Evolutionary conservation across 768 basidiomycete species (phyloP), one percentile per base, ranked within the genome.

Genomic region (Suillus cothurnatus): DNA sequence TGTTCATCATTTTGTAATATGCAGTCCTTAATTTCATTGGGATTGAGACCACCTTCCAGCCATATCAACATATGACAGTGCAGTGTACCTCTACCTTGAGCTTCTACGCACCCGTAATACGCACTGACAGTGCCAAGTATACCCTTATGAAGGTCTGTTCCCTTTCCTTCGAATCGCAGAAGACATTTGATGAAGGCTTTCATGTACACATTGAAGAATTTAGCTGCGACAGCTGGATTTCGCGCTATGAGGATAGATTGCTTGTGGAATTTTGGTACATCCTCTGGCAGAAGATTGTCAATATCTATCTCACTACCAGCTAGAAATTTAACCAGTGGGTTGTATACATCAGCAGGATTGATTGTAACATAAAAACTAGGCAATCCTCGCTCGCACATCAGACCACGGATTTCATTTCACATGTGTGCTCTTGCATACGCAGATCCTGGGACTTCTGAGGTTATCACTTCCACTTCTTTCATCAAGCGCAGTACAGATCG

Each of bases 301-400:
- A 81, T 53, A 63, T 82, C 73, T 8, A 80, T 77, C 0, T 81
- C 74, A 2, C 31, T 34, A 0, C 82, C 81, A 1, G 73, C 72
- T 0, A 84, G 56, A 57, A 83, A 75, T 39, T 77, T 75, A 1
- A 85, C 73, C 3, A 84, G 2, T 1, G 81, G 81, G 69, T 79
- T 81, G 41, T 80, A 75, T 0, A 80, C 69, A 64, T 81, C 81
- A n/a, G 77, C 75, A 28, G 82, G 82, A 71, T 84, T 84, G 5
- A 82, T 75, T 0, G 82, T 85, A 1, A 85, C 62, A 66, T 73
- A 85, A 34, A 84, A 80, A 28, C 68, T 77, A 6, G 81, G 82
- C 2, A 80, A 12, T 0, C 82, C 81, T n/a, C 74, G 64, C 1
- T 71, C 66, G 7, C 73, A 70, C 45, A n/a, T n/a, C n/a, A n/a